Base-by-base conservation (phyloP, 1,139 yeast genomes). In the Pichia cactophila region DNA sequence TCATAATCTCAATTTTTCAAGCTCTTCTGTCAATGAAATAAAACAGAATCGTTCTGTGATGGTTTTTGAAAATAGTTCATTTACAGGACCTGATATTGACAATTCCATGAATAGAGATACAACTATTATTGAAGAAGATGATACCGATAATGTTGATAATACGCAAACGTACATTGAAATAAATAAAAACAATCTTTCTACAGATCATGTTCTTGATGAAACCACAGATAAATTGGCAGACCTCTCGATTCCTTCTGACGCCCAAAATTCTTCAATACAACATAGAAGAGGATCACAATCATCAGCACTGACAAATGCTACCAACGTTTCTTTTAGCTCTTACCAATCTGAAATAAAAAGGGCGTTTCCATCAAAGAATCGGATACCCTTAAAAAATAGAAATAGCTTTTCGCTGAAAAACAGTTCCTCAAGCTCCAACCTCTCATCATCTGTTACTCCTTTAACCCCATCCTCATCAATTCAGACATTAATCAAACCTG, bases 401-500 rank as follows among this genome's bases (percentile, higher is more conserved):
- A 41, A 37, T 9, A 31, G 33, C 17, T 46, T 35, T 38, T 16
- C 42, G 2, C 45, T 40, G 3, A 42, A 43, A 33, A 20, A 37
- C 16, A 31, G 40, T 23, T 28, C 33, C 10, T 33, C 47, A 17
- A 41, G 26, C 10, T 11, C 28, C 2, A 31, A 17, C 23, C 10
- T 35, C n/a, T 12, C 16, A 31, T 31, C 35, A 31, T 31, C 23
- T 8, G 39, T 23, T 23, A 4, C n/a, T 23, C 11, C 41, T 11
- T 10, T 14, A 9, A 38, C 28, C 11, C 9, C 10, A 9, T 23
- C 41, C 5, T 16, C 26, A 8, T 38, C 41, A 20, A 38, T 47
- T n/a, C 26, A 48, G 5, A 33, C 48, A 1, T 52, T 64, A 33
- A 54, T 63, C 6, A 61, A 59, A 42, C 57, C 60, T 2, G 46